Evolutionary conservation across 495 filamentous ascomycete genomes (phyloP).

Genomic region (Lasiosphaeria miniovina): DNA sequence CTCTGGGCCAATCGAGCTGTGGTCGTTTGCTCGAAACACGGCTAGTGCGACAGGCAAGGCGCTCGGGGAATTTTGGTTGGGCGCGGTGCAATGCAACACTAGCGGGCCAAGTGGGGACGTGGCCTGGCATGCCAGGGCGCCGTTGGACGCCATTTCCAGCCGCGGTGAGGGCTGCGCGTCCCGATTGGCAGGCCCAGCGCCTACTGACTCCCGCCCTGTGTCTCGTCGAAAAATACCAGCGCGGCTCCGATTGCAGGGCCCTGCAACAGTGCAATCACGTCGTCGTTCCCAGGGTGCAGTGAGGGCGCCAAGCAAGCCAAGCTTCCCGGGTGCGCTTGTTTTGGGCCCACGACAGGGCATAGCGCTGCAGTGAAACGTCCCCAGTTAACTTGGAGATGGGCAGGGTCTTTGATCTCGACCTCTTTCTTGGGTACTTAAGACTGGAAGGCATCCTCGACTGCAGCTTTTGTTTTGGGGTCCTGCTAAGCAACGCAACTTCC

Average conservation of each 20-base stretch:
- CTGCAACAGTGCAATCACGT: conserved; percentile 11
- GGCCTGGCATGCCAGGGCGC: background rate
- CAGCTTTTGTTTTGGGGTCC: background rate
- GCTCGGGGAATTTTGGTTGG: conserved; percentile 23
- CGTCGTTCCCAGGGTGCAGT: background rate
- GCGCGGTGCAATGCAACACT: background rate
- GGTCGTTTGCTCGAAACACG: background rate
- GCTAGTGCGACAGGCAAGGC: conserved; percentile 20
- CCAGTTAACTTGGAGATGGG: conserved; percentile 5
- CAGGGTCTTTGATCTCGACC: background rate
- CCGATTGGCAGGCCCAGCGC: conserved; percentile 20
- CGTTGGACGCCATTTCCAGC: conserved; percentile 9
- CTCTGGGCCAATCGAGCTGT: background rate
- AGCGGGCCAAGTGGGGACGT: background rate
- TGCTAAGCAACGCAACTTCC: background rate
- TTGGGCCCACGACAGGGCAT: background rate
- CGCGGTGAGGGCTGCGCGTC: conserved; percentile 2
- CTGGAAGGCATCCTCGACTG: background rate
- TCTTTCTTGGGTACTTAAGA: conserved; percentile 4
- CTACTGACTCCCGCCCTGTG: conserved; percentile 14
- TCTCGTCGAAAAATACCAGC: conserved; percentile 15
- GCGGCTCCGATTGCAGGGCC: background rate
- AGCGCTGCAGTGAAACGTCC: background rate
- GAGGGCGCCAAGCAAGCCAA: background rate
- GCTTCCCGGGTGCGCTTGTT: conserved; percentile 5